These are phyloP conservation scores for Aspergillus pseudotamarii DNA, from an alignment of 2,329 filamentous ascomycete species.

Conservation along the genomic window DNA sequence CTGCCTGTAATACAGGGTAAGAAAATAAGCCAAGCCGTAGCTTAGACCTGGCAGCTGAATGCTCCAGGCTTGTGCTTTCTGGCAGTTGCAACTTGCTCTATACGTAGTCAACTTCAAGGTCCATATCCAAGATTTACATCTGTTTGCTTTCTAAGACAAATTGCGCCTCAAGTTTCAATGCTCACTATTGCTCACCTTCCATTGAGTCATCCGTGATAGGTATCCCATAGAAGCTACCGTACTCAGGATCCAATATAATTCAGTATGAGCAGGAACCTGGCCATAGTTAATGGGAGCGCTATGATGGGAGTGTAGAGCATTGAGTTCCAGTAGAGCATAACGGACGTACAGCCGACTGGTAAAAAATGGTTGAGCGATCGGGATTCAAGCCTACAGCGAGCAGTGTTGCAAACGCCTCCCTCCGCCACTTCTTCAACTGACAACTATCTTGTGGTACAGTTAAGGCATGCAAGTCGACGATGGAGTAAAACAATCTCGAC, in stretches of 20 bases:
- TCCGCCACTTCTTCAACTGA: conserved; percentile 65
- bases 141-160: neutral
- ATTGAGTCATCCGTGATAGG: conserved; percentile 97
- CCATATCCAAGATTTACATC: neutral
- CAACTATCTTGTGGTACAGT: conserved; percentile 71
- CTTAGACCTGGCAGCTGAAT: conserved; percentile 57
- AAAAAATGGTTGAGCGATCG: conserved; percentile 75
- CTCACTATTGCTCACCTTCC: conserved; percentile 69
- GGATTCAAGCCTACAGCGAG: conserved; percentile 84
- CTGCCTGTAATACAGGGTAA: conserved; percentile 93
- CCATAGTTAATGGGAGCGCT: conserved; percentile 8
- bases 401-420: conserved; percentile 76
- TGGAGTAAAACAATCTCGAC: conserved; percentile 74
- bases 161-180: neutral
- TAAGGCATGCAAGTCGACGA: conserved; percentile 93
- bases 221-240: conserved; percentile 91
- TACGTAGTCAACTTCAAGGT: conserved; percentile 11
- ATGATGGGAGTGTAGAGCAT: conserved; percentile 1
- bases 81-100: conserved; percentile 74
- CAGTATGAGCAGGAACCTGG: conserved; percentile 75
- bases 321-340: neutral
- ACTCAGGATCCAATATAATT: conserved; percentile 96
- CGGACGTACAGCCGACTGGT: conserved; percentile 70
- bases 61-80: conserved; percentile 61
- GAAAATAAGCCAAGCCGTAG: conserved; percentile 91